Evolutionary conservation across 176 grass and related monocot genomes (phyloP), one percentile per base, ranked within the genome.

Genomic region (Rhynchospora pubera): DNA sequence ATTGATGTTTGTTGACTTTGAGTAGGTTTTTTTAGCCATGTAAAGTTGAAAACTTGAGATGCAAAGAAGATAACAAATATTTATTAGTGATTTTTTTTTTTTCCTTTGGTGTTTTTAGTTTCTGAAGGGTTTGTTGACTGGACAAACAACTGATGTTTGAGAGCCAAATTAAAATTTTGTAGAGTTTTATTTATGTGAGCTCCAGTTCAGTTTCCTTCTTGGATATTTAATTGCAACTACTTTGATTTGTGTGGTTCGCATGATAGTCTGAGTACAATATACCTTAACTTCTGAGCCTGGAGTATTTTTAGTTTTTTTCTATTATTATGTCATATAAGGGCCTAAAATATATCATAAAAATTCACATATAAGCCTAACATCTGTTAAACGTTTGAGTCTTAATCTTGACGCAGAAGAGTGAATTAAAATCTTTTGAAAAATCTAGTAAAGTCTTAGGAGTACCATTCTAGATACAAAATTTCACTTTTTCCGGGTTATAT

Each of bases 21-120:
- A 65, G 4, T 82, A 82, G 79, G 13, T 82, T 82, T 82, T 82
- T 53, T 65, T 62, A 82, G 59, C n/a, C 44, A 82, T 65, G 78
- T 65, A 82, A 82, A 82, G 79, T 67, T 65, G 59, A 63, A 82
- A 82, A 55, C 47, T 66, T 63, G 57, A 63, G 79, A 63, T 50
- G 57, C 28, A 82, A 82, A 62, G 57, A 51, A 65, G 57, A 65
- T 82, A 63, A 82, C 43, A 62, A 80, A 62, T 63, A 80, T 63
- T 80, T n/a, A n/a, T n/a, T 63, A 80, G 78, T 63, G 57, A 63
- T 60, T 18, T 82, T 50, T 81, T 13, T 47, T 62, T 30, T n/a
- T n/a, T n/a, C n/a, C n/a, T n/a, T 62, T 43, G 22, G 11, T 81
- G 55, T 23, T 66, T 52, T 45, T 62, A 62, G 0, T 62, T 80